These are phyloP conservation scores for Cucurbita pepo DNA, from an alignment of 306 rosid species.

Conservation along the genomic window DNA sequence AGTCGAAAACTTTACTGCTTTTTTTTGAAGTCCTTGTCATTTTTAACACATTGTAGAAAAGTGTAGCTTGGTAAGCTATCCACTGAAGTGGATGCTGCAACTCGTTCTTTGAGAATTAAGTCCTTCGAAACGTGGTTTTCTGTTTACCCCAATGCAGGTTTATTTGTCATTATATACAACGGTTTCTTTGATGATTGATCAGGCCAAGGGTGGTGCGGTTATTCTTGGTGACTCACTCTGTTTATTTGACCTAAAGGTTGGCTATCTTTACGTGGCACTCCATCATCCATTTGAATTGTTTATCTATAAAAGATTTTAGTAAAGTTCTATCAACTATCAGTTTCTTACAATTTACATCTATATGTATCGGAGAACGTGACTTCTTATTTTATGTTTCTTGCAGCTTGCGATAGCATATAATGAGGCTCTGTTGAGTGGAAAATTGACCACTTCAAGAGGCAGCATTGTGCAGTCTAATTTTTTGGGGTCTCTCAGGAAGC, in stretches of 20 bases:
- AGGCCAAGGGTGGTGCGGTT: constrained; percentile 38
- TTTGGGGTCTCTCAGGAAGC: constrained; percentile 60
- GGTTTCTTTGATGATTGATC: constrained; percentile 61
- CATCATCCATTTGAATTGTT: not conserved
- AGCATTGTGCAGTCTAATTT: constrained; percentile 60
- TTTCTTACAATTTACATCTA: not conserved
- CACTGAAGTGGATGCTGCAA: not conserved
- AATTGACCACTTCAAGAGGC: constrained; percentile 49
- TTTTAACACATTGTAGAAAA: not conserved
- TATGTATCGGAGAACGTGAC: not conserved
- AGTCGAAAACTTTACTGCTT: not conserved
- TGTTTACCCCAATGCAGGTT: constrained; percentile 34
- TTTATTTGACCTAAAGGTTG: constrained; percentile 63
- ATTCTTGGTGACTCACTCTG: constrained; percentile 58
- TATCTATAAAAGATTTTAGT: not conserved
- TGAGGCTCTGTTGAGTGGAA: constrained; percentile 58
- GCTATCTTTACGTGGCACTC: constrained; percentile 1
- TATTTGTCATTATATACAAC: constrained; percentile 77
- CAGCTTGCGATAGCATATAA: constrained; percentile 76
- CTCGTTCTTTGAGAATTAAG: not conserved
- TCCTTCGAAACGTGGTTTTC: not conserved
- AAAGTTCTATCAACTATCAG: not conserved
- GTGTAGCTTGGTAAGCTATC: not conserved
- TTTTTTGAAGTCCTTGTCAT: not conserved
- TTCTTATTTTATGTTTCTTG: constrained; percentile 14